phyloP scores from a whole-genome alignment of 257 asterid genomes.

The Solanum pimpinellifolium region DNA sequence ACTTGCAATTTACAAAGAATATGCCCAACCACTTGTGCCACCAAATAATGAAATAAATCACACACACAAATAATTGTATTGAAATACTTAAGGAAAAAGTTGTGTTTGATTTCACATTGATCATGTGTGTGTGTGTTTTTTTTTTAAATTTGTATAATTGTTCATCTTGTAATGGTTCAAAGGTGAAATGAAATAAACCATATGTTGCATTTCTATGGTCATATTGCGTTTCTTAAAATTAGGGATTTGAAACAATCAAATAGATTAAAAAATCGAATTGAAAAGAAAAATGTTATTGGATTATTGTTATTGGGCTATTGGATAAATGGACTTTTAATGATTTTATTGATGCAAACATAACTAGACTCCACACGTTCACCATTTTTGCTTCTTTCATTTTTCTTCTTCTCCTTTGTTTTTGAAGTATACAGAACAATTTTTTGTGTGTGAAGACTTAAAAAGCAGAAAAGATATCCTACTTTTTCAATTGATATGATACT shows the following conservation, averaged over 20 bases:
- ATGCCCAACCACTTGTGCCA: background rate
- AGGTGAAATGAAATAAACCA: too few relatives aligned
- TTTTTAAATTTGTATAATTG: too few relatives aligned
- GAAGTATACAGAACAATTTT: too few relatives aligned
- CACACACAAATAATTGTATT: background rate
- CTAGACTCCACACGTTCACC: conserved; percentile 8
- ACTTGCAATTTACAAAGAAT: background rate
- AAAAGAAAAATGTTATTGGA: too few relatives aligned
- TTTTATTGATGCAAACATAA: too few relatives aligned
- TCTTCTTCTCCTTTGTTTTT: background rate
- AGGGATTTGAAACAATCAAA: too few relatives aligned
- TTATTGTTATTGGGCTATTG: too few relatives aligned
- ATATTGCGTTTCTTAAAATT: too few relatives aligned
- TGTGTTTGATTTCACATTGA: background rate
- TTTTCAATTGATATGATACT: too few relatives aligned
- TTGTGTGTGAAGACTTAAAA: conserved; percentile 8
- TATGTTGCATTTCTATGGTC: too few relatives aligned
- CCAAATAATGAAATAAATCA: background rate
- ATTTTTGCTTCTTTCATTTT: conserved; percentile 3
- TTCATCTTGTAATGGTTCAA: background rate
- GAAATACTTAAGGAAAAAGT: background rate
- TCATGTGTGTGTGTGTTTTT: background rate
- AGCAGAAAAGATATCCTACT: background rate
- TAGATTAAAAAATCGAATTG: too few relatives aligned
- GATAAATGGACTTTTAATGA: too few relatives aligned